A percentile compares a stretch with the other conserved stretches of the same genome.
Evolutionary conservation across 2,329 filamentous ascomycete genomes (phyloP).

Genomic region (Emericellopsis atlantica): DNA sequence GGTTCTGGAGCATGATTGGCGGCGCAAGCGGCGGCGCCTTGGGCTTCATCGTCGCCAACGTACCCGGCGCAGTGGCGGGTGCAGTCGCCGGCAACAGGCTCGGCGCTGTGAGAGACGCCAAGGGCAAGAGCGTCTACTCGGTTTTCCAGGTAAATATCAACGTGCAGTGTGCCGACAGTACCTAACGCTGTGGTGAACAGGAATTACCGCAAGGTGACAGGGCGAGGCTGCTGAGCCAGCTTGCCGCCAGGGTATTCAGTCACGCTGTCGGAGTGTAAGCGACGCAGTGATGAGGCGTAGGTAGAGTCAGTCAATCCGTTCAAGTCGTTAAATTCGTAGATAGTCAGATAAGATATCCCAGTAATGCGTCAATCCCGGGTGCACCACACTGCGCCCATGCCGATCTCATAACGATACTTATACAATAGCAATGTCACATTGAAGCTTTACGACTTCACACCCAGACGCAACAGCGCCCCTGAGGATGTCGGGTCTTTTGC

Average conservation of each 20-base stretch:
- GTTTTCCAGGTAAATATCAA: constrained; percentile 55
- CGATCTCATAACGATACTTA: too few species aligned
- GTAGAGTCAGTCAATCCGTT: background rate
- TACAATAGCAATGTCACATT: too few species aligned
- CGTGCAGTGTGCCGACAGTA: background rate
- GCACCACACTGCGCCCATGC: too few species aligned
- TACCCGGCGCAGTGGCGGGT: constrained; percentile 78
- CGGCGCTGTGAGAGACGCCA: constrained; percentile 80
- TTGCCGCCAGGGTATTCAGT: constrained; percentile 79
- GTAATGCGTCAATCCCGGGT: too few species aligned
- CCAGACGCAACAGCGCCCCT: too few species aligned
- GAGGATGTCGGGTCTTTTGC: too few species aligned
- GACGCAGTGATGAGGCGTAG: background rate
- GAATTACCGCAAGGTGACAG: constrained; percentile 77
- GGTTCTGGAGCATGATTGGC: constrained; percentile 81
- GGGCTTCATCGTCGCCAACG: constrained; percentile 90
- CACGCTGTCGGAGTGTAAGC: constrained; percentile 51
- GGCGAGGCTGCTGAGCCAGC: constrained; percentile 65
- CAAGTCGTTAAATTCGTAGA: too few species aligned
- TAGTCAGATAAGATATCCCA: too few species aligned
- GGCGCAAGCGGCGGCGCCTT: constrained; percentile 79
- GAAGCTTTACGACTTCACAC: too few species aligned
- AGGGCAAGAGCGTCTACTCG: constrained; percentile 87
- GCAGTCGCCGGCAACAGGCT: constrained; percentile 85
- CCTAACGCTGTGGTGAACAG: constrained; percentile 19